Percentiles rank a stretch among this genome's conserved stretches.
Evolutionary conservation across 169 alveolate species (phyloP).

Genomic region (Plasmodium yoelii): DNA sequence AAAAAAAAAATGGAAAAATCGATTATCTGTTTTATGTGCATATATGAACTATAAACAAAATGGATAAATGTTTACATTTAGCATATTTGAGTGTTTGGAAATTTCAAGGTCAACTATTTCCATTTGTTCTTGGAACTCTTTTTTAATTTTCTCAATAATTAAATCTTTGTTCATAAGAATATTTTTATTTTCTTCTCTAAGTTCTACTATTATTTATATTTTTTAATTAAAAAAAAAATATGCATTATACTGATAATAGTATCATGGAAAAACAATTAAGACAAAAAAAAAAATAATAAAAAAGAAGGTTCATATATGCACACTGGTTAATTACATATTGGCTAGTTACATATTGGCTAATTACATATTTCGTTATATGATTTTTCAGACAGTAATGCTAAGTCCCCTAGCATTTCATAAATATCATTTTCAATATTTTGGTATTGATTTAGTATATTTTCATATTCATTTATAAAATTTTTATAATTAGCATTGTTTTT

Average conservation of each 20-base stretch:
- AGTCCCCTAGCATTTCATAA: constrained; percentile 50
- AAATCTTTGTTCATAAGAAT: constrained; percentile 41
- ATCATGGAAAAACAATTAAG: not conserved
- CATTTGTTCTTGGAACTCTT: constrained; percentile 41
- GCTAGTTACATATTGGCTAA: constrained; percentile 13
- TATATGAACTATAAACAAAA: not conserved
- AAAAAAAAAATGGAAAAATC: not conserved
- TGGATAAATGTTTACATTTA: constrained; percentile 27
- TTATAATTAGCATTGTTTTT: constrained; percentile 53
- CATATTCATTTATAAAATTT: constrained; percentile 44
- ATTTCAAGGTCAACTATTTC: constrained; percentile 40
- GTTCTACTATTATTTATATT: constrained; percentile 47
- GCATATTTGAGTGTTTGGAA: constrained; percentile 47
- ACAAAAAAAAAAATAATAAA: not conserved
- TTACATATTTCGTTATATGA: constrained; percentile 75
- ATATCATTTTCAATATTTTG: constrained; percentile 51
- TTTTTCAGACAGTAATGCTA: constrained; percentile 42
- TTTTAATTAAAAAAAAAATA: constrained; percentile 14
- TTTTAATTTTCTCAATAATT: constrained; percentile 30
- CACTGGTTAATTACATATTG: not conserved
- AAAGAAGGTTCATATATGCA: not conserved
- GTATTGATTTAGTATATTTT: constrained; percentile 50
- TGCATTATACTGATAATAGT: too few species aligned
- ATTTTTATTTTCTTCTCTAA: constrained; percentile 48
- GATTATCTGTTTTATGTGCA: not conserved